These are phyloP conservation scores for Orobanche coerulescens DNA, from an alignment of 257 asterid genomes.

Conservation along the genomic window DNA sequence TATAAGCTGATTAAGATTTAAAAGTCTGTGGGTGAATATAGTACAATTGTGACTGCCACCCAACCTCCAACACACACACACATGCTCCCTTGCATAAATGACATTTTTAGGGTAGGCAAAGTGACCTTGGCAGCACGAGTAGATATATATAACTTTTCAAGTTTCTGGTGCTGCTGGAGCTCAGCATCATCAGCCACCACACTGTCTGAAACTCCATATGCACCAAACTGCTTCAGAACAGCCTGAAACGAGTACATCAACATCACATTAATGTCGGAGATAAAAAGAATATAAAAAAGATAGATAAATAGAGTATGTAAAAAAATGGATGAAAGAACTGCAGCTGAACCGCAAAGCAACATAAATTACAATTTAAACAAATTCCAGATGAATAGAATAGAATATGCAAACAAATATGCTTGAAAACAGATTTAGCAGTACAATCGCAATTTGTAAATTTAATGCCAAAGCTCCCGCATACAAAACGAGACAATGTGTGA, in stretches of 20 bases:
- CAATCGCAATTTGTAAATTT: slow-evolving; percentile 9
- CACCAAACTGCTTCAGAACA: slow-evolving; percentile 93
- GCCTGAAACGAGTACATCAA: slow-evolving; percentile 46
- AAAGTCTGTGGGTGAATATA: neutral
- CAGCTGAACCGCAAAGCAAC: slow-evolving; percentile 5
- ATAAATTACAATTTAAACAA: neutral
- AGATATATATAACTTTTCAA: slow-evolving; percentile 88
- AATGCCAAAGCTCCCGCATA: neutral
- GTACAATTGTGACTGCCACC: neutral
- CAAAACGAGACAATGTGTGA: neutral
- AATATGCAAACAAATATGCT: slow-evolving; percentile 6
- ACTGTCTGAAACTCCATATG: slow-evolving; percentile 78
- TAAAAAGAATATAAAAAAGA: neutral
- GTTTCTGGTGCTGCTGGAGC: slow-evolving; percentile 90
- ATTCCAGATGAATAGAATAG: slow-evolving; percentile 11
- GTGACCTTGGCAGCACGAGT: slow-evolving; percentile 96
- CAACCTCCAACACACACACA: neutral
- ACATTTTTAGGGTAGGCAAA: slow-evolving; percentile 11
- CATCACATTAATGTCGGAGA: neutral
- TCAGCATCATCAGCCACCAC: slow-evolving; percentile 70
- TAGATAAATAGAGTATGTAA: neutral
- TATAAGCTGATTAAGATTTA: slow-evolving; percentile 6
- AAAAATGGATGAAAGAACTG: neutral
- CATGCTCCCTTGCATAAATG: neutral
- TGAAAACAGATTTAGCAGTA: slow-evolving; percentile 9